Conservation (phyloP, 805 yeast genomes). For the Ogataea chonburiensis region DNA sequence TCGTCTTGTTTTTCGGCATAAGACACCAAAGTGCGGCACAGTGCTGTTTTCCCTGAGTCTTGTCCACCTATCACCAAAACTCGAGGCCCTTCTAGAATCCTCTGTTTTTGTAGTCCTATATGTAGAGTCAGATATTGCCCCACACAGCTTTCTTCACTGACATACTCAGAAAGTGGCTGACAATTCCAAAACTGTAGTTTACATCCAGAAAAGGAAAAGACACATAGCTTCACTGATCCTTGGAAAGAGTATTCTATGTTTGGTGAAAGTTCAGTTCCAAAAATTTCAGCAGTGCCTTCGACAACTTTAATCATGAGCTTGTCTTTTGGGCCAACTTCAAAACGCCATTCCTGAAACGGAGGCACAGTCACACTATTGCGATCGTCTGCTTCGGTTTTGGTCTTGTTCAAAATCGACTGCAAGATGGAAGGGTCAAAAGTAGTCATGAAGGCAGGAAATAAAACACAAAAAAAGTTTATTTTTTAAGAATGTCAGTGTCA, state of each 20-base stretch:
- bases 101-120: constrained; percentile 66
- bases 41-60: constrained; percentile 75
- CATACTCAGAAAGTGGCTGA: constrained; percentile 52
- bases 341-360: constrained; percentile 66
- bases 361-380: constrained; percentile 22
- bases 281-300: constrained; percentile 81
- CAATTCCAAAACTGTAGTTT: constrained; percentile 49
- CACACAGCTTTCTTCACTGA: constrained; percentile 71
- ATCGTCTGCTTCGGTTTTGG: constrained; percentile 12
- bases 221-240: constrained; percentile 50
- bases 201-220: constrained; percentile 68
- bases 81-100: constrained; percentile 40
- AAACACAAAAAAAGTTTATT: constrained; percentile 1
- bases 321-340: constrained; percentile 55
- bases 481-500: constrained; percentile 2
- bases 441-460: constrained; percentile 6
- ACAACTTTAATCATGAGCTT: constrained; percentile 49
- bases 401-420: constrained; percentile 22
- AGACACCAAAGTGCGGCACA: constrained; percentile 65
- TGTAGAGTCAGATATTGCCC: constrained; percentile 64
- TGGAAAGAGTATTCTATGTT: constrained; percentile 60
- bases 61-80: constrained; percentile 73
- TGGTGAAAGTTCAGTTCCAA: constrained; percentile 87
- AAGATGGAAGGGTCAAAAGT: constrained; percentile 24
- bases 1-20: constrained; percentile 74